phyloP scores from a whole-genome alignment of 805 yeast genomes.

The Candida silvatica region DNA sequence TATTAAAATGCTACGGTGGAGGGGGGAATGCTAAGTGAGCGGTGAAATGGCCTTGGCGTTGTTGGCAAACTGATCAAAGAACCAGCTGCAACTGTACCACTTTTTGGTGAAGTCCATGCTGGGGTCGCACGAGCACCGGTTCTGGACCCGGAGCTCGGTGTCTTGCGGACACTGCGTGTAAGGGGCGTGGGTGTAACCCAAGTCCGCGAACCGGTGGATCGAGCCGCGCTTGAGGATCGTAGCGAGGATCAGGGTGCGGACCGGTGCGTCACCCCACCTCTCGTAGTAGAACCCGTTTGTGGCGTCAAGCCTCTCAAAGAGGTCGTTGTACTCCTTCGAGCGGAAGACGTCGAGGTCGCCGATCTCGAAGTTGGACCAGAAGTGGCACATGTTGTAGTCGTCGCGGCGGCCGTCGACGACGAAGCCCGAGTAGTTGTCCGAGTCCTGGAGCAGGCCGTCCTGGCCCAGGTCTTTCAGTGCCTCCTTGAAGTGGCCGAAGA shows the following conservation, averaged over 20 bases:
- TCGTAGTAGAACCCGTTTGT: slow-evolving; percentile 86
- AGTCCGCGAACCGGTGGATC: slow-evolving; percentile 66
- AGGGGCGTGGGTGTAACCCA: slow-evolving; percentile 77
- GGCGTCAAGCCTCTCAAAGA: slow-evolving; percentile 61
- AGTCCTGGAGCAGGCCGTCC: slow-evolving; percentile 26
- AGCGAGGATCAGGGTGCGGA: slow-evolving; percentile 61
- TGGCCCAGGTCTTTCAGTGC: slow-evolving; percentile 28
- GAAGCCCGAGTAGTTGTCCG: slow-evolving; percentile 45
- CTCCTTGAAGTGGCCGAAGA: slow-evolving; percentile 30
- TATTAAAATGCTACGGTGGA: neutral
- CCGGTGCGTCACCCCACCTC: slow-evolving; percentile 93
- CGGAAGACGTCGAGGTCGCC: slow-evolving; percentile 69
- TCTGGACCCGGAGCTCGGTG: slow-evolving; percentile 37
- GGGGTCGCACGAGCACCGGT: slow-evolving; percentile 67
- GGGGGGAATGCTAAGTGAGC: neutral
- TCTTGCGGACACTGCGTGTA: slow-evolving; percentile 74
- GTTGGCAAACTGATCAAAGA: slow-evolving; percentile 11
- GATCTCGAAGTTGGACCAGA: slow-evolving; percentile 85
- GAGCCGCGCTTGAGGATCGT: slow-evolving; percentile 59
- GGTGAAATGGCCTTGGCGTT: neutral
- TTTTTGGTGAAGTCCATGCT: slow-evolving; percentile 60
- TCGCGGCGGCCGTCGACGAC: slow-evolving; percentile 50
- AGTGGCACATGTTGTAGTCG: slow-evolving; percentile 69
- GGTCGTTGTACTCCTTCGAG: slow-evolving; percentile 50
- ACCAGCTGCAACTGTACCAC: slow-evolving; percentile 28